These are phyloP conservation scores for Lactarius evosmus DNA, from an alignment of 768 basidiomycete species.

Conservation along the genomic window DNA sequence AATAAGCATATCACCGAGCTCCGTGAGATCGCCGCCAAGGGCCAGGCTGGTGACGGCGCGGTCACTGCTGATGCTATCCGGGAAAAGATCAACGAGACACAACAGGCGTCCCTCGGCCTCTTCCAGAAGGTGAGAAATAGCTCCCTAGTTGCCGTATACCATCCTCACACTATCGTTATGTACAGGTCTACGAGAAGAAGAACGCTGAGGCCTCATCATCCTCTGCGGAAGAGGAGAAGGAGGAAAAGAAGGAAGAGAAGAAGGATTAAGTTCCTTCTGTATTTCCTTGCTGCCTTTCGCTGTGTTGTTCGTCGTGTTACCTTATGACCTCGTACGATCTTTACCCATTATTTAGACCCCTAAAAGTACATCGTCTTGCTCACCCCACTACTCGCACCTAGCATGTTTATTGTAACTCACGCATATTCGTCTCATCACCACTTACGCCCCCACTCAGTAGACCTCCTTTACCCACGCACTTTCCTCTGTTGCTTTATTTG, in stretches of 20 bases:
- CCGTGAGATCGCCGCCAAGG: conserved; percentile 85
- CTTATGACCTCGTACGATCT: conserved; percentile 17
- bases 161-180: background rate
- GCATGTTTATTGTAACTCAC: conserved; percentile 26
- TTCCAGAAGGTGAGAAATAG: conserved; percentile 76
- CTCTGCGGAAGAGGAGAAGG: conserved; percentile 38
- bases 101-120: conserved; percentile 90
- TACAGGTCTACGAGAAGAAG: conserved; percentile 80
- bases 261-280: conserved; percentile 57
- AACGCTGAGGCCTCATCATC: conserved; percentile 55
- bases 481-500: background rate
- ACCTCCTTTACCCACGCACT: conserved; percentile 1
- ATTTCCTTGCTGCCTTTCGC: background rate
- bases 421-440: conserved; percentile 13
- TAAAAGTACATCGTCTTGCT: conserved; percentile 25
- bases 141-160: too few species aligned
- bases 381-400: conserved; percentile 19
- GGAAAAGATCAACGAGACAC: conserved; percentile 90
- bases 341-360: conserved; percentile 24
- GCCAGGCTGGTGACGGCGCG: conserved; percentile 77
- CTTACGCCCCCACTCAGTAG: conserved; percentile 28
- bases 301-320: conserved; percentile 10
- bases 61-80: conserved; percentile 85
- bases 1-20: conserved; percentile 82
- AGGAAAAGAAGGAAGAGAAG: conserved; percentile 60